Base-by-base conservation (phyloP, 2,329 filamentous ascomycete genomes). In the Elsinoe arachidis region DNA sequence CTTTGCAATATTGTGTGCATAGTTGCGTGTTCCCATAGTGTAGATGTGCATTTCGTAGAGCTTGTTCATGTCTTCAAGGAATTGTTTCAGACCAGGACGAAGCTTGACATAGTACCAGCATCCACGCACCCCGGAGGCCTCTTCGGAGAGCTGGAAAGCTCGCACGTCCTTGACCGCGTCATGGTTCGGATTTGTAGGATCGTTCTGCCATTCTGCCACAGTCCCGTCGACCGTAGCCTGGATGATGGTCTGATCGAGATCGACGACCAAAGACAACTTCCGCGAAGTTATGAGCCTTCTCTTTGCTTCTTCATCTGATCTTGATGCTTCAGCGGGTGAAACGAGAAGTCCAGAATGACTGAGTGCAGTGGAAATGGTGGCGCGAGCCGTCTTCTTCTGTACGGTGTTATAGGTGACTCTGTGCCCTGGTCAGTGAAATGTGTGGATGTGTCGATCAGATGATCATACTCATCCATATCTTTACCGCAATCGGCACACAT, bases 81-180 rank as follows among this genome's bases (percentile, higher is more conserved):
- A 99, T 41, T 86, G 81, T 61, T 83, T 78, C 53, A 97, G 75
- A 2, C 91, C 90, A 0, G 93, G 93, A 35, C 93, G 88, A 74
- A 96, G 84, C 76, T 99, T 99, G 76, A 99, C 95, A 72, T 97
- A 99, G 73, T 99, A 99, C 81, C 87, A 96, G 69, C 87, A 92
- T n/a, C 85, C 85, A 49, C 82, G 75, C 61, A 86, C 86, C 21
- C 84, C 81, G 1, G 86, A 86, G 0, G 85, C 87, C 65, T 96
- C 90, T 62, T 99, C 92, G 43, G 85, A 80, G 39, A 99, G 81
- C 74, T 96, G 89, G 68, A 99, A 99, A 61, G 84, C 83, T 65
- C 83, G 80, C 38, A 99, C 91, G 61, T 96, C 87, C 69, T 90
- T 91, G 65, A 99, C 86, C 3, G 91, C 89, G 17, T 88, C 83